Percentiles rank a stretch among this genome's conserved stretches.
These are phyloP conservation scores for Pleodorina starrii DNA, from an alignment of 139 green algal species.

Conservation along the genomic window DNA sequence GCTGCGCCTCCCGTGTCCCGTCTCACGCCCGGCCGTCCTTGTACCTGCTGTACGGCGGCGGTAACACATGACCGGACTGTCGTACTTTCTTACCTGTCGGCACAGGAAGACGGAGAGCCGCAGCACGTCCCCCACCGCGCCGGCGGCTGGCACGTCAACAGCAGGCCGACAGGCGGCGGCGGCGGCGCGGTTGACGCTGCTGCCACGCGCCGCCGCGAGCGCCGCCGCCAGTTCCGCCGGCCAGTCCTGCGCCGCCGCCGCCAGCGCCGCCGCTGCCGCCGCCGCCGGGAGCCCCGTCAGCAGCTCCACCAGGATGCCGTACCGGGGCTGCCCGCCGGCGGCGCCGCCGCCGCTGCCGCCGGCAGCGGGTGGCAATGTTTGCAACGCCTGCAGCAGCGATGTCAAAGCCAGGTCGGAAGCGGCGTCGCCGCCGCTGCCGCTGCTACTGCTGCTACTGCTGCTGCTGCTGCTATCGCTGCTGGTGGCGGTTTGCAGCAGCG, in stretches of 20 bases:
- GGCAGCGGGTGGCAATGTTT: not conserved
- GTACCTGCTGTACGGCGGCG: not conserved
- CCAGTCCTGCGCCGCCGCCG: not conserved
- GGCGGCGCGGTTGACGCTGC: not conserved
- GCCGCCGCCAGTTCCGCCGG: not conserved
- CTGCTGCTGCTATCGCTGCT: conserved; percentile 1
- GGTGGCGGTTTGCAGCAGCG: too few species aligned
- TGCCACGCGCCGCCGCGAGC: not conserved
- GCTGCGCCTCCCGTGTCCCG: not conserved
- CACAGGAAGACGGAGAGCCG: not conserved
- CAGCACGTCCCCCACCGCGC: not conserved
- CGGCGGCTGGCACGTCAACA: not conserved
- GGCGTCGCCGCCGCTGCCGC: not conserved
- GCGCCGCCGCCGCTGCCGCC: not conserved
- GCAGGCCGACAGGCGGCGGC: not conserved
- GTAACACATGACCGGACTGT: not conserved
- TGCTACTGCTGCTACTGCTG: not conserved
- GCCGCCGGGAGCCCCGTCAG: not conserved
- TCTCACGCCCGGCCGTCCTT: not conserved
- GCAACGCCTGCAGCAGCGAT: not conserved
- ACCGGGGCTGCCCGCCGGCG: not conserved
- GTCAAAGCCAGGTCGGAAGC: not conserved
- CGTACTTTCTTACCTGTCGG: not conserved
- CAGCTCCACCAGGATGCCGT: not conserved
- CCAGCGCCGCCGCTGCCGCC: not conserved